phyloP scores from a whole-genome alignment of 2,329 filamentous ascomycete genomes.

The Blastomyces percursus region DNA sequence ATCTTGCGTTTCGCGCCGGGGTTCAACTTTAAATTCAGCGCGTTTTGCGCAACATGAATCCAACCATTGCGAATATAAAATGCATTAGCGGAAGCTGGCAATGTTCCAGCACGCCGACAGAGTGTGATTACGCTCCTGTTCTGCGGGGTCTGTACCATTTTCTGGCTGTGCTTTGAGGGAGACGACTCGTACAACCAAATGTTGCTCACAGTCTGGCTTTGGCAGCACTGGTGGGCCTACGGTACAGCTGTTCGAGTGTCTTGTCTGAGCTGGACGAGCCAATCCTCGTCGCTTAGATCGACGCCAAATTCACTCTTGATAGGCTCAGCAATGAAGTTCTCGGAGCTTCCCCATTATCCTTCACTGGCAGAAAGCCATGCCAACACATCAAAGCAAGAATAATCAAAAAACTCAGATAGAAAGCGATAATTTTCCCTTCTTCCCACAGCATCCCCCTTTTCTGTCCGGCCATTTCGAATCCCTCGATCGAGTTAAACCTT shows the following conservation, averaged over 20 bases:
- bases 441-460: slow-evolving; percentile 4
- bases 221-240: slow-evolving; percentile 16
- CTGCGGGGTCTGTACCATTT: slow-evolving; percentile 20
- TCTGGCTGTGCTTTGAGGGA: slow-evolving; percentile 11
- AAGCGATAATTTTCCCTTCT: slow-evolving; percentile 2
- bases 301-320: slow-evolving; percentile 29
- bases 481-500: slow-evolving; percentile 7
- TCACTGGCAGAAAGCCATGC: slow-evolving; percentile 76
- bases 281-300: slow-evolving; percentile 27
- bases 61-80: slow-evolving; percentile 10
- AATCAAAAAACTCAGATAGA: slow-evolving; percentile 9
- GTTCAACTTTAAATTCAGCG: slow-evolving; percentile 7
- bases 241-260: slow-evolving; percentile 10
- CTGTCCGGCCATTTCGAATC: slow-evolving; percentile 9
- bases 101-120: slow-evolving; percentile 7
- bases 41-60: slow-evolving; percentile 14
- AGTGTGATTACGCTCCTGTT: slow-evolving; percentile 16
- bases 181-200: slow-evolving; percentile 10
- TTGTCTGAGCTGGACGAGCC: slow-evolving; percentile 14
- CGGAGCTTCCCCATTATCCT: slow-evolving; percentile 44
- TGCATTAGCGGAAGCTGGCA: slow-evolving; percentile 15
- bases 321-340: slow-evolving; percentile 42
- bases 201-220: slow-evolving; percentile 14
- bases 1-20: slow-evolving; percentile 4
- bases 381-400: slow-evolving; percentile 60